Evolutionary conservation across 1,284 basidiomycete genomes (phyloP), one percentile per base, ranked within the genome.

Genomic region (Ganoderma resinaceum): DNA sequence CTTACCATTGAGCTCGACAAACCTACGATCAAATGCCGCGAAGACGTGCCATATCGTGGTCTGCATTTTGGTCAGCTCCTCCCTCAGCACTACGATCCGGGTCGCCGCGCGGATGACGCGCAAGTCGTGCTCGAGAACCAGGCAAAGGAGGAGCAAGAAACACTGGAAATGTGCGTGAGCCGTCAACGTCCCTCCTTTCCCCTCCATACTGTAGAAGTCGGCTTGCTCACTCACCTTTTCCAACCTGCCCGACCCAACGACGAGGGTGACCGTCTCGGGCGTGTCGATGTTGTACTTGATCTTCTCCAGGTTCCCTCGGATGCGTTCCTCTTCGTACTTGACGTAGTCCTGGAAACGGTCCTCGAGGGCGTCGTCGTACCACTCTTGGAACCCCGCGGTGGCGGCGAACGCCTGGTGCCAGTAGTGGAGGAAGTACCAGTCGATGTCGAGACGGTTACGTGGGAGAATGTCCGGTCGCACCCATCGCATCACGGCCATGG

Each of bases 201-300:
- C 37, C 37, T n/a, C n/a, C n/a, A n/a, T n/a, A n/a, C n/a, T n/a
- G n/a, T n/a, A 38, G 11, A 38, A 0, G 0, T 11, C 9, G 9
- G 35, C 35, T 8, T 11, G 7, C 2, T 43, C 7, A 23, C 40
- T 8, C 62, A 77, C 78, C 65, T 75, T 71, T 57, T 78, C 78
- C 7, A 75, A 53, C 16, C 75, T 46, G 1, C 75, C 73, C 0
- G 70, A 42, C 1, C 76, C 76, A 4, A 71, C 43, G 1, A 78
- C 67, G 4, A 78, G 73, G 4, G 67, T 59, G 11, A 80, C 66
- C 8, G 78, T 77, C 16, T 75, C 73, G 0, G 58, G 43, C 2
- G 71, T 74, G 42, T 80, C 78, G 16, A 80, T 72, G 31, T 72
- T 38, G 53, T 75, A 80, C 49, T 67, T 67, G 46, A 70, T 38